Evolutionary conservation across 2,329 filamentous ascomycete genomes (phyloP).

Genomic region (Pyrenochaeta sp.): DNA sequence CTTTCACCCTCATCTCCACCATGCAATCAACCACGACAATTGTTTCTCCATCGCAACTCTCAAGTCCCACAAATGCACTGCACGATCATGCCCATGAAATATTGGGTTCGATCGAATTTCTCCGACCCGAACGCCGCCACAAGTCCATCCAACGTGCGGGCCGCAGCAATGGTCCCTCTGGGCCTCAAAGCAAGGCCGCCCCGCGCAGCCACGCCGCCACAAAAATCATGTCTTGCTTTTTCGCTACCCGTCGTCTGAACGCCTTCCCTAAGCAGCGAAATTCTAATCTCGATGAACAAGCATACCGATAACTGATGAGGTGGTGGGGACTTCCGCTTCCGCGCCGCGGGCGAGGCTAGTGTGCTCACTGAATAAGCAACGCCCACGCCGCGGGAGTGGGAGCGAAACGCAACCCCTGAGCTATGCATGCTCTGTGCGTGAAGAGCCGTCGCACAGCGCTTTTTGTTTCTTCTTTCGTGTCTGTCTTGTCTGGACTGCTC

Average conservation of each 20-base stretch:
- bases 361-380: too few species aligned
- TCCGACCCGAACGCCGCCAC: background rate
- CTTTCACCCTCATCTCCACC: background rate
- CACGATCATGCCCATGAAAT: background rate
- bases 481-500: too few species aligned
- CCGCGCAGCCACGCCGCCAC: background rate
- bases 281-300: background rate
- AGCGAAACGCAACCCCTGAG: too few species aligned
- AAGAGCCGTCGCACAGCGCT: too few species aligned
- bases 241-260: background rate
- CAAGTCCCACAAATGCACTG: background rate
- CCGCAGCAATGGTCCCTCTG: background rate
- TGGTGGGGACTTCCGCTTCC: background rate
- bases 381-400: too few species aligned
- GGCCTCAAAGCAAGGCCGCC: background rate
- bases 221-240: background rate
- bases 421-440: too few species aligned
- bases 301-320: background rate
- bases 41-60: background rate
- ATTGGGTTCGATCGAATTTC: background rate
- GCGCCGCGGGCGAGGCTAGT: too few species aligned
- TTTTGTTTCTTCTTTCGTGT: too few species aligned
- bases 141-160: slow-evolving; percentile 1
- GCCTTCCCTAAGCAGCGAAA: background rate
- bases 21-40: background rate